Percentiles rank a stretch among this genome's conserved stretches.
phyloP scores from a whole-genome alignment of 1,139 yeast genomes.

The Dujonia santamariae region DNA sequence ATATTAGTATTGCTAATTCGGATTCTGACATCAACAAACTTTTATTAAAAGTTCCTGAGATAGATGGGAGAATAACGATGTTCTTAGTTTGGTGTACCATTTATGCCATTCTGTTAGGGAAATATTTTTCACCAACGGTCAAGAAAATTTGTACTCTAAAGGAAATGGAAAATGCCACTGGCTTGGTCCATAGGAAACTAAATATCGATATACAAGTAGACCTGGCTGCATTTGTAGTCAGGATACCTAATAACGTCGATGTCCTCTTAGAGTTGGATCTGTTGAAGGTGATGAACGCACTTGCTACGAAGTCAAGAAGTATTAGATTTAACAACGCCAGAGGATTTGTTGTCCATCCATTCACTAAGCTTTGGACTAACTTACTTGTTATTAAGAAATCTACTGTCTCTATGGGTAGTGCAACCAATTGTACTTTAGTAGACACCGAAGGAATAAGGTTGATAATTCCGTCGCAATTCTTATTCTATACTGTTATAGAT shows the following conservation, averaged over 20 bases:
- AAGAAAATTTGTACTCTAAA: conserved; percentile 26
- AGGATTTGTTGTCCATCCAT: conserved; percentile 55
- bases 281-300: conserved; percentile 27
- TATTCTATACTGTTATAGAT: conserved; percentile 65
- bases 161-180: conserved; percentile 22
- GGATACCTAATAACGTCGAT: conserved; percentile 51
- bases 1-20: conserved; percentile 24
- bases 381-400: conserved; percentile 39
- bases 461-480: conserved; percentile 58
- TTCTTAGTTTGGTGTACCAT: conserved; percentile 44
- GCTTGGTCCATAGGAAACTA: conserved; percentile 17
- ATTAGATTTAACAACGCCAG: conserved; percentile 34
- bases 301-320: conserved; percentile 22
- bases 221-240: conserved; percentile 42
- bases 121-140: conserved; percentile 35
- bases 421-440: conserved; percentile 21
- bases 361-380: conserved; percentile 45
- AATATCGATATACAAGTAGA: conserved; percentile 36
- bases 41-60: conserved; percentile 29
- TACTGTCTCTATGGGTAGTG: conserved; percentile 20
- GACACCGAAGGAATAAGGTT: conserved; percentile 28
- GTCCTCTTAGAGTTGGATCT: conserved; percentile 49
- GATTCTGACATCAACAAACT: conserved; percentile 27
- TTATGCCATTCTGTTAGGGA: conserved; percentile 37
- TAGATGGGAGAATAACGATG: conserved; percentile 40